A percentile compares a stretch with the other conserved stretches of the same genome.
phyloP scores from a whole-genome alignment of 2,329 filamentous ascomycete genomes.

The Ceratocystis ficicola region DNA sequence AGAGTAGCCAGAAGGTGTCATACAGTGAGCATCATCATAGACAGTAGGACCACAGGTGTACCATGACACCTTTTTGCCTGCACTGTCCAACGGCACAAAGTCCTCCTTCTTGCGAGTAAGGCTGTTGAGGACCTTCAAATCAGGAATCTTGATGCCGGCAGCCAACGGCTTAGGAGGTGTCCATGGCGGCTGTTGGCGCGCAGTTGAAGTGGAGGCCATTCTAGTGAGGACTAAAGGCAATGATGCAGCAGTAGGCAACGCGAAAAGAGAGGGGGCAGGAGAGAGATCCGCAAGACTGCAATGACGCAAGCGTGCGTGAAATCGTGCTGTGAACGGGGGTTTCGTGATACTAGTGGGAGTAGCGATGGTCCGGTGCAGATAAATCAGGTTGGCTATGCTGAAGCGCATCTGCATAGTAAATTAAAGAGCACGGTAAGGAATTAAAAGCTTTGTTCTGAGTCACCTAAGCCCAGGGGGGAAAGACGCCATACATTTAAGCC shows the following conservation, averaged over 20 bases:
- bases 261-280: background rate
- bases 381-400: slow-evolving; percentile 4
- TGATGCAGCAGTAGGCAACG: background rate
- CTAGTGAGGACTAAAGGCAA: background rate
- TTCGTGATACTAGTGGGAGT: background rate
- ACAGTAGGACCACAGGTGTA: slow-evolving; percentile 83
- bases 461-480: slow-evolving; percentile 5
- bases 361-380: slow-evolving; percentile 11
- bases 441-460: slow-evolving; percentile 15
- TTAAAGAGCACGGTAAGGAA: too few relatives aligned
- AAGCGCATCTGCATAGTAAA: slow-evolving; percentile 13
- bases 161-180: slow-evolving; percentile 14
- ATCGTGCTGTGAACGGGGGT: background rate
- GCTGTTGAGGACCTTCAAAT: slow-evolving; percentile 22
- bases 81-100: slow-evolving; percentile 22
- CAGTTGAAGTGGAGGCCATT: slow-evolving; percentile 20
- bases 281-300: background rate
- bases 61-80: slow-evolving; percentile 23
- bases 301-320: background rate
- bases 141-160: slow-evolving; percentile 18
- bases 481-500: slow-evolving; percentile 10
- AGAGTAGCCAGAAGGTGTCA: background rate
- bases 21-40: slow-evolving; percentile 62
- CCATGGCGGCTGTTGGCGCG: slow-evolving; percentile 22
- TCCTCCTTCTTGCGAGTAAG: slow-evolving; percentile 22